phyloP scores from a whole-genome alignment of 345 rosid species.

The Acer negundo region DNA sequence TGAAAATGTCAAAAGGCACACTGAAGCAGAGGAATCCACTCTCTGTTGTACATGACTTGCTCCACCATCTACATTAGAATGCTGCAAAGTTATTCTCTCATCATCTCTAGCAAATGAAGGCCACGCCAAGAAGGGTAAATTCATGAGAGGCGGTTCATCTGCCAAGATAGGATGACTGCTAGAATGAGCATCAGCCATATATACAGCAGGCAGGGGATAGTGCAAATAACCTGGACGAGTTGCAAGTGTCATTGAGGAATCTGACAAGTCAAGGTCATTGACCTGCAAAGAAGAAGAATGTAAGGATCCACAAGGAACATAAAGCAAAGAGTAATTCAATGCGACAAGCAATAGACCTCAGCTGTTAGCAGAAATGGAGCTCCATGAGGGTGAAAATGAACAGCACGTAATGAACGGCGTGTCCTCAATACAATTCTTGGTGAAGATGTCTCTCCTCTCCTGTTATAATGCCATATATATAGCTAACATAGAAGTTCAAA shows the following conservation, averaged over 20 bases:
- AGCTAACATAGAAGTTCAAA: constrained; percentile 39
- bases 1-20: constrained; percentile 46
- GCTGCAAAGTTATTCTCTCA: constrained; percentile 46
- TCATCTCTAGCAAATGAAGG: constrained; percentile 53
- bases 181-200: constrained; percentile 54
- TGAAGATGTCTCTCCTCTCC: constrained; percentile 62
- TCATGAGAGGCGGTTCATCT: constrained; percentile 54
- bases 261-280: constrained; percentile 79
- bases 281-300: constrained; percentile 54
- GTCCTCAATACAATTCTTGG: constrained; percentile 65
- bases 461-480: constrained; percentile 72
- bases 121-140: constrained; percentile 49
- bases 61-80: constrained; percentile 37
- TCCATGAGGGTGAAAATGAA: constrained; percentile 74
- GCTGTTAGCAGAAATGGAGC: constrained; percentile 79
- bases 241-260: constrained; percentile 63
- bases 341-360: constrained; percentile 47
- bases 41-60: constrained; percentile 42
- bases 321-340: constrained; percentile 24
- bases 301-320: constrained; percentile 25
- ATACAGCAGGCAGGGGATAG: constrained; percentile 68
- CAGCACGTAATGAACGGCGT: constrained; percentile 72
- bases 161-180: constrained; percentile 46
- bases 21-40: constrained; percentile 50
- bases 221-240: constrained; percentile 64